Conservation (phyloP, 2,329 filamentous ascomycete genomes). For the Eutypella sp. region DNA sequence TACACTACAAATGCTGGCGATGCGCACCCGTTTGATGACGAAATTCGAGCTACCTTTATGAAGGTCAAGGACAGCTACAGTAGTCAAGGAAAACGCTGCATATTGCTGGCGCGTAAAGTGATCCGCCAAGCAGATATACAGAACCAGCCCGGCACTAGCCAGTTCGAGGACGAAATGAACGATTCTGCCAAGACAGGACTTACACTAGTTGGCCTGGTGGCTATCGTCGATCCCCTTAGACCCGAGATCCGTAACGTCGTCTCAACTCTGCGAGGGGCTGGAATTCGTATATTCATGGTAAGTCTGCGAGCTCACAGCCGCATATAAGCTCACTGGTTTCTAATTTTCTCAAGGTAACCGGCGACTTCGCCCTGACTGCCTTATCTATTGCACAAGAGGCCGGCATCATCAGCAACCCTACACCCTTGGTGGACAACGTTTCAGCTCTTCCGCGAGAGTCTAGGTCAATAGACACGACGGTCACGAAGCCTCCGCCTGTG, state of each 20-base stretch:
- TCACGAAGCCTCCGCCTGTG: conserved; percentile 17
- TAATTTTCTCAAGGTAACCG: conserved; percentile 51
- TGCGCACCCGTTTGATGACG: conserved; percentile 42
- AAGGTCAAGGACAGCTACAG: conserved; percentile 64
- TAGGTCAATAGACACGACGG: not conserved
- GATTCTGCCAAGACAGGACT: conserved; percentile 58
- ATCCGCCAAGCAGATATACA: conserved; percentile 37
- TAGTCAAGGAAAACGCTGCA: conserved; percentile 60
- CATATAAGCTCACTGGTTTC: not conserved
- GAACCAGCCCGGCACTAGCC: conserved; percentile 36
- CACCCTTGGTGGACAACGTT: conserved; percentile 46
- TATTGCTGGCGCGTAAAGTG: conserved; percentile 60
- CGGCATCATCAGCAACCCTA: conserved; percentile 58
- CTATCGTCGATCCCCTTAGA: conserved; percentile 73
- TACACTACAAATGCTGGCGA: conserved; percentile 53
- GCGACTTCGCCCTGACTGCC: conserved; percentile 72
- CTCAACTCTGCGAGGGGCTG: conserved; percentile 60
- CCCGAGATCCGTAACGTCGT: conserved; percentile 66
- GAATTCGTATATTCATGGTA: conserved; percentile 74
- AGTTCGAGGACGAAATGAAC: conserved; percentile 54
- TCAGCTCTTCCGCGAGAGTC: conserved; percentile 42
- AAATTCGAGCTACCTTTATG: conserved; percentile 44
- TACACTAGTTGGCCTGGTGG: conserved; percentile 67
- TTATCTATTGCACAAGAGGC: conserved; percentile 68
- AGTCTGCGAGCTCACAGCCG: conserved; percentile 1